Conservation (phyloP, 495 filamentous ascomycete genomes). For the Aspergillus avenaceus region DNA sequence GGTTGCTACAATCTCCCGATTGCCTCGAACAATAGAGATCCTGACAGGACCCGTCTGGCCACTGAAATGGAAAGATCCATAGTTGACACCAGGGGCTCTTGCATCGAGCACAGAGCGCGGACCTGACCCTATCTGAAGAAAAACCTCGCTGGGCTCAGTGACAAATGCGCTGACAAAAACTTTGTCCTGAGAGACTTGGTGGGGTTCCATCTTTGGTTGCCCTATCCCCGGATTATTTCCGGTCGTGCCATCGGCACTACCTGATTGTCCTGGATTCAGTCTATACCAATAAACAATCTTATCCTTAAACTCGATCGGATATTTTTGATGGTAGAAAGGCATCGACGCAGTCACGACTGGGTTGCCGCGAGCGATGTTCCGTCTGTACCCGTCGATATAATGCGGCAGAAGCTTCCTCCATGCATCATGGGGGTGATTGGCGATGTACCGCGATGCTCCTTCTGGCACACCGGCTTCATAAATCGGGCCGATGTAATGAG, state of each 20-base stretch:
- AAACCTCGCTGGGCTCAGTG: slow-evolving; percentile 32
- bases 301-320: slow-evolving; percentile 17
- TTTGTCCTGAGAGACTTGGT: slow-evolving; percentile 26
- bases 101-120: slow-evolving; percentile 36
- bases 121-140: slow-evolving; percentile 46
- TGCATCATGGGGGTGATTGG: slow-evolving; percentile 47
- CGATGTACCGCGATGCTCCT: slow-evolving; percentile 48
- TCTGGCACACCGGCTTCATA: slow-evolving; percentile 43
- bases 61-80: slow-evolving; percentile 48
- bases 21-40: slow-evolving; percentile 43
- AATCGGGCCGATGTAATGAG: slow-evolving; percentile 66
- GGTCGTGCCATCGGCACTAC: slow-evolving; percentile 33
- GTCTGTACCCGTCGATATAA: slow-evolving; percentile 62
- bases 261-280: slow-evolving; percentile 30
- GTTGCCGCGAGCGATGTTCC: slow-evolving; percentile 25
- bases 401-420: slow-evolving; percentile 57
- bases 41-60: slow-evolving; percentile 47
- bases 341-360: too few relatives aligned
- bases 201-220: slow-evolving; percentile 21
- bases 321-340: slow-evolving; percentile 3
- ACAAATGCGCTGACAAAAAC: slow-evolving; percentile 31
- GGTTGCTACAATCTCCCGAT: slow-evolving; percentile 15
- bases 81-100: slow-evolving; percentile 43
- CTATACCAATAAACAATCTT: slow-evolving; percentile 67
- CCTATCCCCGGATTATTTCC: slow-evolving; percentile 33